phyloP scores from a whole-genome alignment of 768 basidiomycete genomes.

The Candolleomyces eurysporus region DNA sequence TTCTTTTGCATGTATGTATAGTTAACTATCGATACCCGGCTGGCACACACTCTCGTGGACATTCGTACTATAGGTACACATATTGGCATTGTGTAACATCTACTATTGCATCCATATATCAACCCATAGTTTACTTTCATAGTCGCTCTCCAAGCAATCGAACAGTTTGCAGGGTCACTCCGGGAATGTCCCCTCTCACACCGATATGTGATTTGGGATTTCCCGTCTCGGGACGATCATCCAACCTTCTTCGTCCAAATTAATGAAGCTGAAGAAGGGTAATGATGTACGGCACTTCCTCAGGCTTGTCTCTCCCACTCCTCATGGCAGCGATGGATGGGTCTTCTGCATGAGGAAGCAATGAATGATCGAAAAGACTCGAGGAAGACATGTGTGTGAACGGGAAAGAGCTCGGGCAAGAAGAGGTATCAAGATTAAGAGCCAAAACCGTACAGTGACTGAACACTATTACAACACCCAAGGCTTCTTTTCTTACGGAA shows the following conservation, averaged over 20 bases:
- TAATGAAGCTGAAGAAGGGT: constrained; percentile 1
- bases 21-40: constrained; percentile 1
- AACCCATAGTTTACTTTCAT: too few species aligned
- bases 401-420: background rate
- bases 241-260: background rate
- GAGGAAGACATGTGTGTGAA: constrained; percentile 3
- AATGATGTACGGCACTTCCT: background rate
- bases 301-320: background rate
- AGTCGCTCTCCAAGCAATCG: too few species aligned
- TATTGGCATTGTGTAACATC: constrained; percentile 1
- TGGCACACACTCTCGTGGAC: background rate
- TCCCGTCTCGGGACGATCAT: background rate
- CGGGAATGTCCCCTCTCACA: background rate
- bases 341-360: constrained; percentile 1
- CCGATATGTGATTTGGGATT: background rate
- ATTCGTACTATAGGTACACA: background rate
- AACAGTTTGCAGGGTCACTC: too few species aligned
- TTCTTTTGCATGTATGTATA: constrained; percentile 3
- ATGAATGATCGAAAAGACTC: constrained; percentile 4
- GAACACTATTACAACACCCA: too few species aligned
- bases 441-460: too few species aligned
- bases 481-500: background rate
- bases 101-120: background rate
- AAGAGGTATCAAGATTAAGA: too few species aligned
- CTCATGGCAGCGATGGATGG: background rate